Evolutionary conservation across 495 filamentous ascomycete species (phyloP).

Genomic region (Echria macrotheca): DNA sequence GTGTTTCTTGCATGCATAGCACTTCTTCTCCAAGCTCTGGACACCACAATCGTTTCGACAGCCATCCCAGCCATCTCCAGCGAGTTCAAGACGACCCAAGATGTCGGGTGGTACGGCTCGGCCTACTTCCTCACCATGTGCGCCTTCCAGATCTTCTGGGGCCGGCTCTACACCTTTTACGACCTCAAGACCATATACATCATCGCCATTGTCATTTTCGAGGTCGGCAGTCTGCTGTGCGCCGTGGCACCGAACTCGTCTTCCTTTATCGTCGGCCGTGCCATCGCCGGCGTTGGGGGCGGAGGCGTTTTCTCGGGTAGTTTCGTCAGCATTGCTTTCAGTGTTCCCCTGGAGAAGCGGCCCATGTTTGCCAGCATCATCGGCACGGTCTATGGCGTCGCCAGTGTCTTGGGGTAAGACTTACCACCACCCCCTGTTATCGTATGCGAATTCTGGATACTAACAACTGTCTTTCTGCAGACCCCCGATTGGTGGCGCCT

Average conservation of each 20-base stretch:
- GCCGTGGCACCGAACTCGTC: slow-evolving; percentile 40
- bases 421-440: slow-evolving; percentile 29
- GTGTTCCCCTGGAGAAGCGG: no score
- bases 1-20: no score
- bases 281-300: slow-evolving; percentile 44
- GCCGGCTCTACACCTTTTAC: slow-evolving; percentile 42
- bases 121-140: slow-evolving; percentile 45
- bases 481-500: slow-evolving; percentile 50
- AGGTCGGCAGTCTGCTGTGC: slow-evolving; percentile 44
- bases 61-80: no score
- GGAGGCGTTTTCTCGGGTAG: slow-evolving; percentile 26
- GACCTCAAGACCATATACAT: slow-evolving; percentile 30
- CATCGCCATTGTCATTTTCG: slow-evolving; percentile 28
- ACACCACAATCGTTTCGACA: no score
- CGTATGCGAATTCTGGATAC: slow-evolving; percentile 45
- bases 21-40: no score
- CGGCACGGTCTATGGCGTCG: slow-evolving; percentile 22
- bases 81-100: no score
- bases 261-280: slow-evolving; percentile 47
- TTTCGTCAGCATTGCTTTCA: no score
- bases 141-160: slow-evolving; percentile 41
- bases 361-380: no score
- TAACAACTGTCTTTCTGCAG: slow-evolving; percentile 62
- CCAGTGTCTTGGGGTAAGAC: slow-evolving; percentile 28
- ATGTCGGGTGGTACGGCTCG: no score